These are phyloP conservation scores for Aureobasidium namibiae DNA, from an alignment of 2,329 filamentous ascomycete genomes.

Conservation along the genomic window DNA sequence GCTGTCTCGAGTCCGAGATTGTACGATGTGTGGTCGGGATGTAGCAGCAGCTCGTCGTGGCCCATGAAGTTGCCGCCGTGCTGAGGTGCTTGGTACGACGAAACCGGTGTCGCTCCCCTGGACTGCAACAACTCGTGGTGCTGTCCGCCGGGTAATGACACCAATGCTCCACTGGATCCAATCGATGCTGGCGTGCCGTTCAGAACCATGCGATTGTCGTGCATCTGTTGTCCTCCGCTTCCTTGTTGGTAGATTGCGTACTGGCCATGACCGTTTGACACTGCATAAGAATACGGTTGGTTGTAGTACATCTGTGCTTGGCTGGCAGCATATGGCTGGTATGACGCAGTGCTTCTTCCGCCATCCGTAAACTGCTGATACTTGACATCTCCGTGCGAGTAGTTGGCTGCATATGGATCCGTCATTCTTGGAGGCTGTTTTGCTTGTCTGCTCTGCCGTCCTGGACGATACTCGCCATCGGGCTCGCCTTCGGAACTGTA, in stretches of 20 bases:
- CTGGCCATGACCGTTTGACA: constrained; percentile 39
- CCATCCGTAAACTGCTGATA: constrained; percentile 27
- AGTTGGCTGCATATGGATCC: constrained; percentile 6
- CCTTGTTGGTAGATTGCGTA: constrained; percentile 19
- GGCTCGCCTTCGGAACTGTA: constrained; percentile 22
- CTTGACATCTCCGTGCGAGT: constrained; percentile 5
- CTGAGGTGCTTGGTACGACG: constrained; percentile 18
- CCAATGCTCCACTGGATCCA: constrained; percentile 16
- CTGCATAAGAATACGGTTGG: constrained; percentile 41
- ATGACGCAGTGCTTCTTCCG: background rate
- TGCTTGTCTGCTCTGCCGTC: constrained; percentile 1
- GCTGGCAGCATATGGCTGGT: constrained; percentile 36
- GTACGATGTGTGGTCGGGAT: constrained; percentile 9
- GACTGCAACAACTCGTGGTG: constrained; percentile 29
- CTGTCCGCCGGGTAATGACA: constrained; percentile 33
- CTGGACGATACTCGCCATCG: constrained; percentile 21
- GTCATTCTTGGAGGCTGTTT: constrained; percentile 11
- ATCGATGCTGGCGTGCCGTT: constrained; percentile 28
- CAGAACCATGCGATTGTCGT: constrained; percentile 33
- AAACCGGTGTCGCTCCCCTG: constrained; percentile 23
- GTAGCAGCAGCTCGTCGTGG: background rate
- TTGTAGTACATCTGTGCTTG: constrained; percentile 33
- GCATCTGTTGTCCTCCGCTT: constrained; percentile 6
- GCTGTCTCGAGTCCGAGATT: background rate
- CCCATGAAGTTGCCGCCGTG: constrained; percentile 8